Percentiles rank a stretch among this genome's conserved stretches.
Evolutionary conservation across 2,329 filamentous ascomycete species (phyloP).

Genomic region (Knufia petricola): DNA sequence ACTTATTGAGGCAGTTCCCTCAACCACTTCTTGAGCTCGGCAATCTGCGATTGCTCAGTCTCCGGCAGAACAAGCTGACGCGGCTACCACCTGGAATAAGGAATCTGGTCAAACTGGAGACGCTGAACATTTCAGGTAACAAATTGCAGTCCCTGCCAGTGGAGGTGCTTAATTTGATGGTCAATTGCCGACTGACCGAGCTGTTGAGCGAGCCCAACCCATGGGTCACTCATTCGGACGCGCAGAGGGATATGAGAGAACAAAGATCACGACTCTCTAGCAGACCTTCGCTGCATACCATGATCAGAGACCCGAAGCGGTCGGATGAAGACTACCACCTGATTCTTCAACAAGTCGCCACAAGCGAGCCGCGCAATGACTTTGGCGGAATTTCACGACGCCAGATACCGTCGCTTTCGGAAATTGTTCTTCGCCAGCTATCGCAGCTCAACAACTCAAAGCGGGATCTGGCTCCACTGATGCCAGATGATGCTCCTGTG

Average conservation of each 20-base stretch:
- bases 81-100: conserved; percentile 34
- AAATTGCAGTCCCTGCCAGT: conserved; percentile 34
- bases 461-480: conserved; percentile 30
- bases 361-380: background rate
- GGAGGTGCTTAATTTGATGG: conserved; percentile 35
- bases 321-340: conserved; percentile 18
- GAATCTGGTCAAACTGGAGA: conserved; percentile 33
- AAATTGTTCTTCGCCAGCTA: conserved; percentile 31
- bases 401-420: conserved; percentile 35
- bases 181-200: conserved; percentile 12
- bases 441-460: conserved; percentile 29
- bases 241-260: background rate
- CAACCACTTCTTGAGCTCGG: conserved; percentile 34
- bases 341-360: conserved; percentile 12
- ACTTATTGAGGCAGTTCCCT: conserved; percentile 30
- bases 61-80: conserved; percentile 37
- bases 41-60: conserved; percentile 34
- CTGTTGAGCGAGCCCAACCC: conserved; percentile 17
- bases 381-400: conserved; percentile 20
- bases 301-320: background rate
- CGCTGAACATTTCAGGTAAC: conserved; percentile 39
- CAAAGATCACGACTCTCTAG: background rate
- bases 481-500: conserved; percentile 28
- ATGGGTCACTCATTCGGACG: conserved; percentile 8
- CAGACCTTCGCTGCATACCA: background rate